Conservation (phyloP, 1,284 basidiomycete species). For the Heterobasidion irregulare region DNA sequence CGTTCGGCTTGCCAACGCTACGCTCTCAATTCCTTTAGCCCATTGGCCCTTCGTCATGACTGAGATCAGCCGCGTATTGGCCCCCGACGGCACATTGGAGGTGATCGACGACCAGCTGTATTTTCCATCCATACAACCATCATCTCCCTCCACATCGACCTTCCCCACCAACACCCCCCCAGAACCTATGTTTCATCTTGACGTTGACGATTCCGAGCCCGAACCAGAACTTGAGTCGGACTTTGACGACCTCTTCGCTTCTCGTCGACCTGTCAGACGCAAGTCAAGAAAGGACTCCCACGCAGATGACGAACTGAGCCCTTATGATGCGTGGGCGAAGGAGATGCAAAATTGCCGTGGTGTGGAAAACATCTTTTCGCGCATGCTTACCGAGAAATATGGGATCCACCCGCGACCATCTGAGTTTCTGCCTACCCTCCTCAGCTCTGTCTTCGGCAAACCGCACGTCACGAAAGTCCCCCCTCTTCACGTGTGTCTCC, state of each 20-base stretch:
- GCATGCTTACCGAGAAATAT: slow-evolving; percentile 30
- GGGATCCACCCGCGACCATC: slow-evolving; percentile 40
- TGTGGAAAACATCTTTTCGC: slow-evolving; percentile 38
- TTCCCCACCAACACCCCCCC: not conserved
- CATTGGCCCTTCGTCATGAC: slow-evolving; percentile 49
- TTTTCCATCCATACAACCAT: slow-evolving; percentile 41
- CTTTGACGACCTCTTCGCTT: not conserved
- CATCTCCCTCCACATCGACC: slow-evolving; percentile 5
- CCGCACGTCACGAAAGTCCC: slow-evolving; percentile 18
- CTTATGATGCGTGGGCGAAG: slow-evolving; percentile 25
- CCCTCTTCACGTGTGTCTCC: slow-evolving; percentile 46
- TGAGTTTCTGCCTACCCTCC: slow-evolving; percentile 27
- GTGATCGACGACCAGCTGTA: slow-evolving; percentile 62
- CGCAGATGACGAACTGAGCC: not conserved
- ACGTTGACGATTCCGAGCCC: not conserved
- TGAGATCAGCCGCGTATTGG: slow-evolving; percentile 54
- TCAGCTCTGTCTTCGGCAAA: slow-evolving; percentile 44
- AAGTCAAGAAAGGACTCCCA: not conserved
- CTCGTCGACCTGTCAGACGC: not conserved
- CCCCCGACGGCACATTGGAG: slow-evolving; percentile 54
- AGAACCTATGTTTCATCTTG: not conserved
- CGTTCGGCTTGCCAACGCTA: slow-evolving; percentile 60
- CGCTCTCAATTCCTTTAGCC: slow-evolving; percentile 47
- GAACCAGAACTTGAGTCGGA: not conserved
- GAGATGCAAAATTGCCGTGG: slow-evolving; percentile 36